Evolutionary conservation across 192 early-diverging fungal species (phyloP).

Genomic region (Allomyces macrogynus): DNA sequence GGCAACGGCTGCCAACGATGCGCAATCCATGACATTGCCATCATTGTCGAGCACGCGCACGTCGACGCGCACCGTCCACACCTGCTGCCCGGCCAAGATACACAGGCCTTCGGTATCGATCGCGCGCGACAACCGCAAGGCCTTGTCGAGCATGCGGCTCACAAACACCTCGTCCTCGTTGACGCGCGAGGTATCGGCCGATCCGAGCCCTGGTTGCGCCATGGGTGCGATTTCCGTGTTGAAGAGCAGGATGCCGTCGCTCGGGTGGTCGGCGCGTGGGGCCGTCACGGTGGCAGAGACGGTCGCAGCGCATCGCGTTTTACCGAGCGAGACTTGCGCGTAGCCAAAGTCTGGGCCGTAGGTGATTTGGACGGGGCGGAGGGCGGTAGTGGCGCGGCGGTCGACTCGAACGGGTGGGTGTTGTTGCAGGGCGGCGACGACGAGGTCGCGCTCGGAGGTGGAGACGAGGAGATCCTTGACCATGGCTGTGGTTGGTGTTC

Average conservation of each 20-base stretch:
- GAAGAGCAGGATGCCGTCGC: slow-evolving; percentile 71
- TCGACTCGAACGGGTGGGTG: too few species aligned
- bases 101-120: slow-evolving; percentile 94
- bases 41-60: slow-evolving; percentile 82
- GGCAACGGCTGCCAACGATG: slow-evolving; percentile 70
- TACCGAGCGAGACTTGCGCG: slow-evolving; percentile 60
- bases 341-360: slow-evolving; percentile 51
- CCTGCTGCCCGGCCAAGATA: slow-evolving; percentile 74
- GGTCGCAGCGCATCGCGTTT: slow-evolving; percentile 38
- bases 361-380: slow-evolving; percentile 39
- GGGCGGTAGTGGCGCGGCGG: background rate
- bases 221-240: slow-evolving; percentile 74
- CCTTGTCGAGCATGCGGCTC: slow-evolving; percentile 69
- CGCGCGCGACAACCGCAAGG: slow-evolving; percentile 58
- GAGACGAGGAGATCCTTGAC: too few species aligned
- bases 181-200: slow-evolving; percentile 29
- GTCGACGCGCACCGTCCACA: slow-evolving; percentile 82
- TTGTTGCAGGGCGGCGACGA: too few species aligned
- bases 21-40: slow-evolving; percentile 84
- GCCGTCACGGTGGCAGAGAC: slow-evolving; percentile 48
- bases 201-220: slow-evolving; percentile 43
- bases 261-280: slow-evolving; percentile 52
- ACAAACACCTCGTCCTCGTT: slow-evolving; percentile 71
- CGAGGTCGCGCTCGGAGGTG: too few species aligned
- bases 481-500: too few species aligned